Evolutionary conservation across 2,329 filamentous ascomycete species (phyloP).

Genomic region (Nectriaceae sp.): DNA sequence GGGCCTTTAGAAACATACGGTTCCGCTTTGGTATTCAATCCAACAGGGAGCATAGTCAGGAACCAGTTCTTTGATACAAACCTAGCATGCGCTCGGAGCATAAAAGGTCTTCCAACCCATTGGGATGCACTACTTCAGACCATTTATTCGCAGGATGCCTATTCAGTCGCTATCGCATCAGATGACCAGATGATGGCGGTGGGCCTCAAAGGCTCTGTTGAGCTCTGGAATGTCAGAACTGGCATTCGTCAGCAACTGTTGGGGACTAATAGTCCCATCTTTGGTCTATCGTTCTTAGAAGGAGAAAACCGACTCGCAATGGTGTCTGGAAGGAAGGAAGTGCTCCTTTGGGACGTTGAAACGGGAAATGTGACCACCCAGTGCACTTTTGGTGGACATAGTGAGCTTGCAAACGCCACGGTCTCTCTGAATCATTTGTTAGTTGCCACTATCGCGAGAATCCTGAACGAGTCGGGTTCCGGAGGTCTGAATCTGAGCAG

Average conservation of each 20-base stretch:
- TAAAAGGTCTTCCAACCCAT: too few species aligned
- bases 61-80: too few species aligned
- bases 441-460: not conserved
- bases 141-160: too few species aligned
- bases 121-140: too few species aligned
- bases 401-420: not conserved
- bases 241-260: not conserved
- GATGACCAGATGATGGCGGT: not conserved
- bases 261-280: not conserved
- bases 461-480: not conserved
- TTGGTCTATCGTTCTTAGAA: not conserved
- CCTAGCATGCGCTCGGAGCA: too few species aligned
- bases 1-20: not conserved
- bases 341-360: not conserved
- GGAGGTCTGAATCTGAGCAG: too few species aligned
- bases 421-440: not conserved
- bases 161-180: not conserved
- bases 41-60: not conserved
- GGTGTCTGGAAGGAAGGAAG: not conserved
- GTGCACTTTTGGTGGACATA: not conserved
- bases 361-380: not conserved
- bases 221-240: not conserved
- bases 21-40: not conserved
- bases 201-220: not conserved
- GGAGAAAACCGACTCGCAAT: not conserved